These are phyloP conservation scores for Hanseniaspora nectarophila DNA, from an alignment of 805 yeast species.

Conservation along the genomic window DNA sequence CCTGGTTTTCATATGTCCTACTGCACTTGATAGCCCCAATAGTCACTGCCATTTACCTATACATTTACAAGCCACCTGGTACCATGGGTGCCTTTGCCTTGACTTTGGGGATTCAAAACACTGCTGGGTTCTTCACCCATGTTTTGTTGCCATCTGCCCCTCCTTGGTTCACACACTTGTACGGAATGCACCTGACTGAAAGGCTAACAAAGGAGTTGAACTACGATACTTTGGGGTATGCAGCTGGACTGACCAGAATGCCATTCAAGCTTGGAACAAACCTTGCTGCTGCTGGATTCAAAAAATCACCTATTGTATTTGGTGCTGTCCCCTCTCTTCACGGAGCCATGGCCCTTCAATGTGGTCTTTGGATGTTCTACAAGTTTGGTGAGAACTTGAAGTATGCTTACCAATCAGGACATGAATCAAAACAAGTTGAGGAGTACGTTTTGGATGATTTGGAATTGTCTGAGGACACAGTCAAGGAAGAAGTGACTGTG, in stretches of 20 bases:
- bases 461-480: background rate
- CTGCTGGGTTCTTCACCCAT: constrained; percentile 50
- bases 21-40: constrained; percentile 52
- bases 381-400: constrained; percentile 21
- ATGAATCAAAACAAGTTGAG: too few species aligned
- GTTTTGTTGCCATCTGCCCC: constrained; percentile 58
- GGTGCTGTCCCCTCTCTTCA: constrained; percentile 56
- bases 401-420: background rate
- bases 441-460: constrained; percentile 5
- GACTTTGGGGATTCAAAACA: constrained; percentile 50
- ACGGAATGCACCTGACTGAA: constrained; percentile 35
- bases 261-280: constrained; percentile 53
- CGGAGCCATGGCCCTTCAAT: constrained; percentile 51
- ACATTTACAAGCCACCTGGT: constrained; percentile 58
- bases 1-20: constrained; percentile 53
- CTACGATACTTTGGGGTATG: constrained; percentile 55
- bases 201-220: constrained; percentile 31
- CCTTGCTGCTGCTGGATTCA: constrained; percentile 49
- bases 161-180: constrained; percentile 57
- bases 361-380: constrained; percentile 33
- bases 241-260: constrained; percentile 59
- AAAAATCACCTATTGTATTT: constrained; percentile 56
- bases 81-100: constrained; percentile 41
- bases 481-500: background rate
- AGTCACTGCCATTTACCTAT: constrained; percentile 48